Base-by-base conservation (phyloP, 169 alveolate species). In the Plasmodium chabaudi region DNA sequence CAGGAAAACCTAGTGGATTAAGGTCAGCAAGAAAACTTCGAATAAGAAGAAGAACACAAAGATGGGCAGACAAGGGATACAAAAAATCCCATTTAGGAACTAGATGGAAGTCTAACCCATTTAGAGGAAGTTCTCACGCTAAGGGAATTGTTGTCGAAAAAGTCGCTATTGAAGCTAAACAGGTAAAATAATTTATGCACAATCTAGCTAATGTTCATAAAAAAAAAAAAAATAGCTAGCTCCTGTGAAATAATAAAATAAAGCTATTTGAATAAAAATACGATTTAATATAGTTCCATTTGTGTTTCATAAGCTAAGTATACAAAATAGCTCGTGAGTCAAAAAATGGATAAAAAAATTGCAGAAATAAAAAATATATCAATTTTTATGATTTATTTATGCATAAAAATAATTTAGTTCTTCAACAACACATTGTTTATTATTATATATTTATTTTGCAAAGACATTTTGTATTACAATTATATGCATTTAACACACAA, bases 81-180 rank as follows among this genome's bases (percentile, higher is more conserved):
- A 98, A 98, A 95, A 98, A 97, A 95, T 98, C 99, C 39, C 96
- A 97, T 92, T 94, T 98, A 47, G 99, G 99, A 56, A 96, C 99
- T 25, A 91, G 97, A 72, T 98, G 98, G 98, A 98, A 98, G 95
- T 95, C 98, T 75, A 97, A 98, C 89, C 99, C 99, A 25, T 98
- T 99, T 94, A 97, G 97, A 92, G 99, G 99, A 69, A 97, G 99
- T 71, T 98, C 99, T 64, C 99, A 97, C 92, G 99, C 99, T 34
- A 98, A 98, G 92, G 99, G 99, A 68, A 98, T 99, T 53, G 99
- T 99, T 70, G 99, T 98, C 27, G 99, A 99, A 95, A 98, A 98
- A 93, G 96, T 98, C 57, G 99, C 99, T 82, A 98, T 98, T 67
- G 99, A 98, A 89, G 99, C 99, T 88, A 99, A 99, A 91, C 99